Base-by-base conservation (phyloP, 257 asterid genomes). In the Mitragyna speciosa region DNA sequence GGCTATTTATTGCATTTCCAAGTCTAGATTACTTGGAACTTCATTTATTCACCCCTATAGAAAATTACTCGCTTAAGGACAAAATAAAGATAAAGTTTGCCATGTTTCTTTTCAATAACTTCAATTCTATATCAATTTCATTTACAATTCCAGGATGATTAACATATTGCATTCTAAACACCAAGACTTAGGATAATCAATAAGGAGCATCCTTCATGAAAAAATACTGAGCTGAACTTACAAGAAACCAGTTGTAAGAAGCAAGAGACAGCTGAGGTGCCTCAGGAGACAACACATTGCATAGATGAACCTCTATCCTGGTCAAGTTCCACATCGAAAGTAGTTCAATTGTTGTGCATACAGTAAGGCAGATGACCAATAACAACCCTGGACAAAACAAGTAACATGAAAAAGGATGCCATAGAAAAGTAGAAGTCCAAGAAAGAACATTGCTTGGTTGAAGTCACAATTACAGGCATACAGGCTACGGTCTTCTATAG, bases 301-400 rank as follows among this genome's bases (percentile, higher is more conserved):
- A 96, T 58, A 96, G 88, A 88, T 88, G 92, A 83, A 96, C 99
- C 83, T 96, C 99, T 76, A 96, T 86, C 85, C 99, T 91, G 73
- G 99, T 96, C 92, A 96, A 86, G 85, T 96, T 96, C 99, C 99
- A 92, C 98, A 96, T 94, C 51, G 99, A 92, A 80, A 96, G 89
- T 79, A 96, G 98, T 85, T 92, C 96, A 41, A 91, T 83, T 77
- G 82, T 77, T 22, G 98, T 91, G 85, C 97, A 94, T 84, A 84
- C 74, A 9, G 88, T 90, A 78, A 73, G 97, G 89, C 89, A 86
- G 75, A 85, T 85, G 20, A 79, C 90, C 71, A 92, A 83, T 72
- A 78, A 63, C 84, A 96, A 78, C 85, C 99, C 99, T 96, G 92
- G 77, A 79, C 68, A 77, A 65, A 72, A 80, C 79, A 61, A 74